These are phyloP conservation scores for Jackrogersella multiformis DNA, from an alignment of 495 filamentous ascomycete genomes.

Conservation along the genomic window DNA sequence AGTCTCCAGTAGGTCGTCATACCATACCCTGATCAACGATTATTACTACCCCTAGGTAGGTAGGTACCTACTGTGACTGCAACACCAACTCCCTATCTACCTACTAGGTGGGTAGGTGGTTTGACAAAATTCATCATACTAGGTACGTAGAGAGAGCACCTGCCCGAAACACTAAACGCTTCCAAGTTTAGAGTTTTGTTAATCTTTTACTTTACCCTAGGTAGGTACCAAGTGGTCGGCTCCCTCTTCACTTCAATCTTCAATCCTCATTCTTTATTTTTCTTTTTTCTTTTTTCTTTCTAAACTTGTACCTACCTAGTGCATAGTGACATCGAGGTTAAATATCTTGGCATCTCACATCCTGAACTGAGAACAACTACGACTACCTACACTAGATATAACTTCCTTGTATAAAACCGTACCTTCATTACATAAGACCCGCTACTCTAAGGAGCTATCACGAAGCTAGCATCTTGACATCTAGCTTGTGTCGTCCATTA, in stretches of 20 bases:
- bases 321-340: conserved; percentile 1
- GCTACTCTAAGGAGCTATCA: conserved; percentile 4
- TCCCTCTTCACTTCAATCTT: conserved; percentile 11
- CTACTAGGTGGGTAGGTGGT: too few species aligned
- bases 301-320: too few species aligned
- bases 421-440: background rate
- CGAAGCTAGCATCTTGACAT: background rate
- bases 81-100: too few species aligned
- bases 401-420: background rate
- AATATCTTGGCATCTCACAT: conserved; percentile 21
- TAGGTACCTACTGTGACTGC: background rate
- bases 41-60: too few species aligned
- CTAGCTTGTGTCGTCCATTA: background rate
- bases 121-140: background rate
- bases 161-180: conserved; percentile 27
- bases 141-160: too few species aligned
- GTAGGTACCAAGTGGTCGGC: conserved; percentile 14
- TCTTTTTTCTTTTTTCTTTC: too few species aligned
- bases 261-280: background rate
- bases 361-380: background rate
- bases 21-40: conserved; percentile 33
- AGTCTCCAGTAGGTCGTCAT: conserved; percentile 24
- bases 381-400: background rate
- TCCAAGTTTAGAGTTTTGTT: conserved; percentile 15
- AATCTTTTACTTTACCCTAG: background rate